Evolutionary conservation across 257 asterid genomes (phyloP).

Genomic region (Capsicum baccatum): DNA sequence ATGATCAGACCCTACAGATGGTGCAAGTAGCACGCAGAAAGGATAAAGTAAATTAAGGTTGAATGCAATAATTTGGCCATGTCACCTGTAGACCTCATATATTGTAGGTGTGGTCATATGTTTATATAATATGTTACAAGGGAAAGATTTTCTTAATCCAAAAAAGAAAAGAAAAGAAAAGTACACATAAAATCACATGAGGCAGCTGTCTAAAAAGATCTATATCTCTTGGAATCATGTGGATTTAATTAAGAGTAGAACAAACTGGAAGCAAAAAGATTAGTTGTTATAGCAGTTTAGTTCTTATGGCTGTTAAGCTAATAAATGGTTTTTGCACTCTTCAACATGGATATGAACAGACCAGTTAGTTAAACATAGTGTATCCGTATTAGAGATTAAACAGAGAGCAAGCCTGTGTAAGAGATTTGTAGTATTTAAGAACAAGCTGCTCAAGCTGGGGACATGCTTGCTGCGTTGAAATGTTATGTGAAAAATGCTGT

Average conservation of each 20-base stretch:
- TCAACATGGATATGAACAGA: conserved; percentile 8
- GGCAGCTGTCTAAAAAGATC: background rate
- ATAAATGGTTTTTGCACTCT: background rate
- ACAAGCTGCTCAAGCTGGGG: conserved; percentile 11
- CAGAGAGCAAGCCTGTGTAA: background rate
- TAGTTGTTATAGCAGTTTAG: background rate
- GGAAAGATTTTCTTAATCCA: background rate
- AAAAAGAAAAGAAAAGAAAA: conserved; percentile 1
- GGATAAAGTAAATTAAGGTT: background rate
- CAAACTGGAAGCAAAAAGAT: background rate
- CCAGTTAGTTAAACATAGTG: background rate
- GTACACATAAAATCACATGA: background rate
- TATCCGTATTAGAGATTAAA: background rate
- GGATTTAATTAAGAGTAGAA: background rate
- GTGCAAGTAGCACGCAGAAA: background rate
- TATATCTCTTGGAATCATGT: background rate
- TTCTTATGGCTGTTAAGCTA: background rate
- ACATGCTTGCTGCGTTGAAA: background rate
- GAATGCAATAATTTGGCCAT: background rate
- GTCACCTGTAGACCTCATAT: background rate
- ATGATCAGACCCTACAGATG: background rate
- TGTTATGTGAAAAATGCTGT: conserved; percentile 20
- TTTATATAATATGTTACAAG: background rate
- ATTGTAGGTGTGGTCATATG: background rate
- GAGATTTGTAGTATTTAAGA: background rate